phyloP scores from a whole-genome alignment of 495 filamentous ascomycete species.

The Amniculicola lignicola region DNA sequence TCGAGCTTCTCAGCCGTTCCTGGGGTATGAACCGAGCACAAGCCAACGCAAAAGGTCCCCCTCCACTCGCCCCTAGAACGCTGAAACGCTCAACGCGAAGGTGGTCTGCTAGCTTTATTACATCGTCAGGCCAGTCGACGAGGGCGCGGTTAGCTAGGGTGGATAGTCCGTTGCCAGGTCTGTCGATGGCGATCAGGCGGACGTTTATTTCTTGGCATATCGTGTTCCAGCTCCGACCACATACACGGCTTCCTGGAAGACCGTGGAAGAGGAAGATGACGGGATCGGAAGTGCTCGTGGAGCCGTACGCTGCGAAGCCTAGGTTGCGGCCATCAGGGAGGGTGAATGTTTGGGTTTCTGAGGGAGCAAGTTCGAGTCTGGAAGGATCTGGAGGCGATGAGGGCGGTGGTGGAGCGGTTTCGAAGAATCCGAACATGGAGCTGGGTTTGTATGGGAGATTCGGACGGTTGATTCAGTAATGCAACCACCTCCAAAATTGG shows the following conservation, averaged over 20 bases:
- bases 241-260: slow-evolving; percentile 17
- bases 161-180: slow-evolving; percentile 27
- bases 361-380: slow-evolving; percentile 17
- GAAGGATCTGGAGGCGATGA: slow-evolving; percentile 22
- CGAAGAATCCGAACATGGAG: no score
- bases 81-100: slow-evolving; percentile 22
- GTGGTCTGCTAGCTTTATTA: slow-evolving; percentile 22
- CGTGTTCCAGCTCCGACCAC: slow-evolving; percentile 27
- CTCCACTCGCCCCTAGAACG: slow-evolving; percentile 25
- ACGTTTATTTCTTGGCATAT: slow-evolving; percentile 22
- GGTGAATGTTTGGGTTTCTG: slow-evolving; percentile 17
- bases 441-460: no score
- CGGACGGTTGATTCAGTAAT: no score
- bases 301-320: slow-evolving; percentile 28
- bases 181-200: slow-evolving; percentile 26
- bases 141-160: slow-evolving; percentile 20
- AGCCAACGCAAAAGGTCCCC: slow-evolving; percentile 24
- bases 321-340: slow-evolving; percentile 21
- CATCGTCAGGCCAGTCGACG: slow-evolving; percentile 26
- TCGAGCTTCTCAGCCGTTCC: slow-evolving; percentile 25
- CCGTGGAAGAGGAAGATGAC: slow-evolving; percentile 28
- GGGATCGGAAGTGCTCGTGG: slow-evolving; percentile 16
- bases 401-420: no score
- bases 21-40: slow-evolving; percentile 27
- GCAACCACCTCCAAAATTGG: no score